Evolutionary conservation across 2,329 filamentous ascomycete genomes (phyloP), one percentile per base, ranked within the genome.

Genomic region (Xylariales sp.): DNA sequence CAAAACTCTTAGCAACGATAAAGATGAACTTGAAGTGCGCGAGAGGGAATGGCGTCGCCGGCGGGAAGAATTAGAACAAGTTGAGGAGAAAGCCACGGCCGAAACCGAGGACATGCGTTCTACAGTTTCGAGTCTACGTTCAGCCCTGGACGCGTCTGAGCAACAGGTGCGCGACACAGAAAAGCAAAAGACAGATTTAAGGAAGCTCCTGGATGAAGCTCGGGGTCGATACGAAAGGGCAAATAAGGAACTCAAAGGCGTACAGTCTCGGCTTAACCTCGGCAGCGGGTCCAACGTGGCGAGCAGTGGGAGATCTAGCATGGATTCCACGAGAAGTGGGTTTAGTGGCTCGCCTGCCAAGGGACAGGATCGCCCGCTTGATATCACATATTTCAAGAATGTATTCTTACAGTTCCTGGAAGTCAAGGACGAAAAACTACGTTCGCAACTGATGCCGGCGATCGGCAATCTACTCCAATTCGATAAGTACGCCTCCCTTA

Each of bases 101-200:
- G 95, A 98, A 78, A 85, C 91, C 0, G 85, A 86, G 3, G 94
- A 97, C 73, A 87, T 94, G 75, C 90, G 91, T 36, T 82, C 87
- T 6, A 92, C 94, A 0, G 93, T 97, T 82, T 85, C 88, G 6
- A 90, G 93, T 72, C 84, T 99, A 39, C 89, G 92, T 1, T 87
- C 93, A 66, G 90, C 94, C 0, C 84, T 99, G 1, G 94, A 98
- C 73, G 92, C 93, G 55, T 95, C 92, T 43, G 96, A 99, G 80
- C 90, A 87, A 76, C 93, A 97, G 79, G 89, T 92, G 0, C 87
- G 90, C 36, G 92, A 96, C n/a, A 84, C 92, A 5, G 94, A 97
- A 79, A 93, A 90, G 80, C 93, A 97, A 76, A 92, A 91, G 71
- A 82, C 84, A 0, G 94, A 97, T 68, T 81, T 97, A 58, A 87